Evolutionary conservation across 2,329 filamentous ascomycete genomes (phyloP), one percentile per base, ranked within the genome.

Genomic region (Colletotrichum limetticola): DNA sequence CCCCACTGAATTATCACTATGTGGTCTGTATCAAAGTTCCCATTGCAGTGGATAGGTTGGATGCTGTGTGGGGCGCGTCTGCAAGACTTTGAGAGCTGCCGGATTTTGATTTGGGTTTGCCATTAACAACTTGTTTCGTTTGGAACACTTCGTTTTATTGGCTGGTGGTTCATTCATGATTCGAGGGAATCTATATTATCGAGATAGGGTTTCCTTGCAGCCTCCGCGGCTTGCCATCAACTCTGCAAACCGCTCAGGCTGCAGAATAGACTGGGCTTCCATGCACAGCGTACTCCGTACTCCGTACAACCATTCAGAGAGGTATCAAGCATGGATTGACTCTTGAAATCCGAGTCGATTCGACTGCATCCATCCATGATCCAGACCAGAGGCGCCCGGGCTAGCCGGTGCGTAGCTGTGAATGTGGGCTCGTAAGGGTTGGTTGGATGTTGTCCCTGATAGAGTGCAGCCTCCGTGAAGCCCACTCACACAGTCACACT

Each of bases 91-190:
- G 49, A 30, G 57, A 32, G 24, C 42, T 42, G 53, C 42, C 26
- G 14, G 59, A 42, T 16, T 9, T 55, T 56, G 22, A 55, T 72
- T 69, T 59, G 70, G 46, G 55, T 70, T 72, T 63, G 28, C 30
- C 24, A 28, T 65, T 72, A 66, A 72, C 70, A 70, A 72, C 7
- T 66, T 72, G 70, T 70, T 65, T 70, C 70, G 60, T 72, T 72
- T 72, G 70, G 66, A 55, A 22, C 30, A 49, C 42, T 64, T 19
- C 59, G 26, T 59, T 61, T 56, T 30, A 56, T 58, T 62, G 37
- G 65, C 59, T 9, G 53, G 52, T 49, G 58, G 58, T 57, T 63
- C 58, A 24, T 62, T 63, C 53, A 28, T 68, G 49, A 32, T 62
- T 63, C 30, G 28, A 68, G 16, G 52, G 37, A 66, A 60, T 42